These are phyloP conservation scores for Lasiosphaeriaceae sp. DNA, from an alignment of 495 filamentous ascomycete genomes.

Conservation along the genomic window DNA sequence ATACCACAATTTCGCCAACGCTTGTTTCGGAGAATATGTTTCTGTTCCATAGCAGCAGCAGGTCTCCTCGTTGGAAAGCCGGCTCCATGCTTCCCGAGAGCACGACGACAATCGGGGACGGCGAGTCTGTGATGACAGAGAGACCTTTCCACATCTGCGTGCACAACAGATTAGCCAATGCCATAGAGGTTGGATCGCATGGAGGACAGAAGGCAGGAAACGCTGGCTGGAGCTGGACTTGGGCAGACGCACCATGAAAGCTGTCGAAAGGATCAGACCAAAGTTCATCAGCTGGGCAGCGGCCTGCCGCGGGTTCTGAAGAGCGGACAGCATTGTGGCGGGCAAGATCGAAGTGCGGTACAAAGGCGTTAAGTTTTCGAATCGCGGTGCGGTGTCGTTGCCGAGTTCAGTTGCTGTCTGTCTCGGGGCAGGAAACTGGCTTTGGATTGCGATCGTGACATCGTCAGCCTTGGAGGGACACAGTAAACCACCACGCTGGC, in stretches of 20 bases:
- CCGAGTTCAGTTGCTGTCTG: neutral
- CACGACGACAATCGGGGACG: conserved; percentile 92
- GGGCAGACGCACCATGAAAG: conserved; percentile 67
- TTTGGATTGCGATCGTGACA: neutral
- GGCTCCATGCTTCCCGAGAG: conserved; percentile 95
- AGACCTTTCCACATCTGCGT: conserved; percentile 84
- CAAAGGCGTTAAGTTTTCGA: neutral
- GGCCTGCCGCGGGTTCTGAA: conserved; percentile 76
- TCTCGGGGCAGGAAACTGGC: neutral
- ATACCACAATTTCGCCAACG: conserved; percentile 89
- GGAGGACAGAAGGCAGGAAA: neutral
- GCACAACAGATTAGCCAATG: neutral
- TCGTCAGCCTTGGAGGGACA: conserved; percentile 9
- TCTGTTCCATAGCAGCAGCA: conserved; percentile 92
- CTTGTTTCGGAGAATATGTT: conserved; percentile 62
- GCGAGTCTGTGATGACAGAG: conserved; percentile 78
- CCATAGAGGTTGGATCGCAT: no score
- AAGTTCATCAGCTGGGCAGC: conserved; percentile 93
- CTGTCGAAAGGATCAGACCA: conserved; percentile 86
- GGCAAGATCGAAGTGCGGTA: neutral
- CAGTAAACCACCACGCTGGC: conserved; percentile 18
- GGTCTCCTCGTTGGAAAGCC: conserved; percentile 91
- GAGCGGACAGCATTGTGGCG: conserved; percentile 63
- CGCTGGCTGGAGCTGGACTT: neutral
- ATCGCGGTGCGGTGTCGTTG: neutral